Percentiles rank a stretch among this genome's conserved stretches.
Evolutionary conservation across 169 alveolate genomes (phyloP).

Genomic region (Plasmodium malariae): DNA sequence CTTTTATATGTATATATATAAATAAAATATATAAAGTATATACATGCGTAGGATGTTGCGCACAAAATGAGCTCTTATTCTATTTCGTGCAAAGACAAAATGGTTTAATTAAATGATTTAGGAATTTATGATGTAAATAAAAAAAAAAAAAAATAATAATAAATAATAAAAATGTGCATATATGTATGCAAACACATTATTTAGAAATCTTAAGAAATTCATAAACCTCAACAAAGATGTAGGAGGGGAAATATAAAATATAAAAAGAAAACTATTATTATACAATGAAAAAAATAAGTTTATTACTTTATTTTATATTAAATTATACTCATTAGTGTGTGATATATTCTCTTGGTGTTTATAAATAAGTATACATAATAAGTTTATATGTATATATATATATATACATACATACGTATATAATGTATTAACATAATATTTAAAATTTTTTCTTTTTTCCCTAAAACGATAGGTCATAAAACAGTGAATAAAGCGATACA

Average conservation of each 20-base stretch:
- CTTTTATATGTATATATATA: background rate
- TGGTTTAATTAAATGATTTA: slow-evolving; percentile 6
- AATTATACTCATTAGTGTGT: background rate
- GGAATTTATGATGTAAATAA: background rate
- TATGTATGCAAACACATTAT: background rate
- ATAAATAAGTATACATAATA: too few relatives aligned
- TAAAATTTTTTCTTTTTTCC: background rate
- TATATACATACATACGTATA: background rate
- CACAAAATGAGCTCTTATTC: slow-evolving; percentile 3
- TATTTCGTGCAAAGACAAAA: slow-evolving; percentile 19
- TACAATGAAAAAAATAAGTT: background rate
- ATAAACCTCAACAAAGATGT: background rate
- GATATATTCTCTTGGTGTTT: background rate
- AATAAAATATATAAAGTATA: background rate
- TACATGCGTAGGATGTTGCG: background rate
- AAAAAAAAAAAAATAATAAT: background rate
- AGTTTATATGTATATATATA: background rate
- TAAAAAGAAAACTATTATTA: background rate
- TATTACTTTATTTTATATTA: background rate
- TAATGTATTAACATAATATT: too few relatives aligned
- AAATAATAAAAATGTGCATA: background rate
- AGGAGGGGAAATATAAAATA: background rate
- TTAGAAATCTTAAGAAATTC: slow-evolving; percentile 6
- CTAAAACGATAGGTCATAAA: background rate
- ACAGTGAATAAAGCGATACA: background rate